Evolutionary conservation across 805 yeast genomes (phyloP), one percentile per base, ranked within the genome.

Genomic region (Scheffersomyces stipitis): DNA sequence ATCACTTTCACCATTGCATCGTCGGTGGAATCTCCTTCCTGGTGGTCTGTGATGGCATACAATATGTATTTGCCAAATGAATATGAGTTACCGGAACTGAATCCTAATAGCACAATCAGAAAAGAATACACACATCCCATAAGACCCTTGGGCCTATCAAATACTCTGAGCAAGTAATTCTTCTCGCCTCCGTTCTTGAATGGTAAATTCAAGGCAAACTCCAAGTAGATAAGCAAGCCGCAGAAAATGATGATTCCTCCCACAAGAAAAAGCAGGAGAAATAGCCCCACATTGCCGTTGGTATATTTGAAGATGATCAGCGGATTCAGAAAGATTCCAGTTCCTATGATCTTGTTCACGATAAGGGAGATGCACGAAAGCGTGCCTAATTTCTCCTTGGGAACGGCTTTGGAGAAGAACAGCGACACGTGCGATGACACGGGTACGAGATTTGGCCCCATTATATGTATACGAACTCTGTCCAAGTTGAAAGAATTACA

Each of bases 51-150:
- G 17, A 58, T 36, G 3, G 71, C 65, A 40, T 45, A 67, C 42
- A 77, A 65, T 4, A 79, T 51, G 50, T 80, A 80, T 39, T 76
- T 70, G 3, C 86, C 86, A 56, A 81, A 79, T 0, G 85, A 85
- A 50, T 73, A 79, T 17, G 81, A 66, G 48, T 81, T 81, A 2
- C 83, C 81, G 5, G 83, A 74, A 38, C 82, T 75, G 51, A 78
- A 77, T 2, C 83, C 81, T 10, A 81, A 57, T 16, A 79, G 45
- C n/a, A 80, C 78, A 40, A 76, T 71, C 34, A 71, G 72, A 30
- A 78, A 71, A 3, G 82, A 74, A 41, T 67, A 67, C 3, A 64
- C 45, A 36, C 69, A 63, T 3, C 72, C 71, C 26, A 52, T 51
- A 16, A 67, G 46, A 7, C 71, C 66, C 30, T 48, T 48, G 20